Evolutionary conservation across 306 rosid species (phyloP).

Genomic region (Vigna mungo): DNA sequence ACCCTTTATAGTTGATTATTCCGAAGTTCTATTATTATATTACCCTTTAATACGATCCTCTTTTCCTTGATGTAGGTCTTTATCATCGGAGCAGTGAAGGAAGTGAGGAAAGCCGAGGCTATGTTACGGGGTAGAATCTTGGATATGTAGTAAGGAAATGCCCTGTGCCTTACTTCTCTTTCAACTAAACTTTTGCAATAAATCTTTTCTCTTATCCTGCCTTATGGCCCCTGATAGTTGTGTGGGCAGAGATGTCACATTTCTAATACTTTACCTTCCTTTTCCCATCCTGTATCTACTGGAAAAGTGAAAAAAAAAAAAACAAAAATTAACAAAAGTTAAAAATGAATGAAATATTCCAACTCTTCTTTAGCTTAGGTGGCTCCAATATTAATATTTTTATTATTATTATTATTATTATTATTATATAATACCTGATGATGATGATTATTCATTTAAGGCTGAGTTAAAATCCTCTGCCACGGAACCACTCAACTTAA

Average conservation of each 20-base stretch:
- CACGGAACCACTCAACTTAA: neutral
- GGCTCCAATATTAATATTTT: neutral
- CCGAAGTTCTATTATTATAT: neutral
- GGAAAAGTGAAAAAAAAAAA: constrained; percentile 7
- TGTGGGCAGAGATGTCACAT: constrained; percentile 33
- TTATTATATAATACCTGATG: neutral
- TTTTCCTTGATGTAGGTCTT: constrained; percentile 64
- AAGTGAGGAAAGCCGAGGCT: constrained; percentile 98
- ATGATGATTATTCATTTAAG: neutral
- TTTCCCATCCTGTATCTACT: constrained; percentile 28
- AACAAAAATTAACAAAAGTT: constrained; percentile 7
- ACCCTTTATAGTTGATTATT: too few relatives aligned
- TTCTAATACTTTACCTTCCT: constrained; percentile 20
- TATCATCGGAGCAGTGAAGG: constrained; percentile 81
- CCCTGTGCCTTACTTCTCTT: constrained; percentile 22
- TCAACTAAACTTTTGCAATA: constrained; percentile 37
- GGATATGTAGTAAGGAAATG: constrained; percentile 55
- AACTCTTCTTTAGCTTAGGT: neutral
- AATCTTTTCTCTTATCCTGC: constrained; percentile 32
- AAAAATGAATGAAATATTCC: constrained; percentile 18
- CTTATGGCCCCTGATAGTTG: neutral
- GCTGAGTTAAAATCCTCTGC: neutral
- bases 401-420: neutral
- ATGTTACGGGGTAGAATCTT: constrained; percentile 88
- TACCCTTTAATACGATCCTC: neutral